A percentile compares a stretch with the other conserved stretches of the same genome.
Evolutionary conservation across 768 basidiomycete genomes (phyloP).

Genomic region (Tricholoma sp.): DNA sequence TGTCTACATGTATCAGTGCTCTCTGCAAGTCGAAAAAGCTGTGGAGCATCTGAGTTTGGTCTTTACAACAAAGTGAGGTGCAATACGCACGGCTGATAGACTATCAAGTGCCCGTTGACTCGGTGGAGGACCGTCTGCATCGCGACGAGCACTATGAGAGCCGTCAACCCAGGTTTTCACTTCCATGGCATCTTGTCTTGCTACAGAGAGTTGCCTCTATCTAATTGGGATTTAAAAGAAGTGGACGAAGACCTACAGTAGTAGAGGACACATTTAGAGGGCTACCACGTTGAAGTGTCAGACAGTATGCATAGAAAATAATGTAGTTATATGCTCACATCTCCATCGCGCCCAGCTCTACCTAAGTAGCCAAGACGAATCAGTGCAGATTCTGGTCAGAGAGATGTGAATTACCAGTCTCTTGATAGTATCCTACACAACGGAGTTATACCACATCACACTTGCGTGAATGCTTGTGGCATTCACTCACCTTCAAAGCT

Average conservation of each 20-base stretch:
- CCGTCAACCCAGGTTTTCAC: conserved; percentile 49
- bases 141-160: conserved; percentile 41
- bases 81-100: conserved; percentile 46
- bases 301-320: background rate
- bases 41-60: conserved; percentile 1
- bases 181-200: conserved; percentile 66
- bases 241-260: conserved; percentile 51
- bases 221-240: background rate
- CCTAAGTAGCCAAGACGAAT: conserved; percentile 34
- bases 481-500: conserved; percentile 66
- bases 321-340: conserved; percentile 33
- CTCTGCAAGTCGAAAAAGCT: conserved; percentile 52
- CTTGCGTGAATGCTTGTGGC: background rate
- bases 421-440: conserved; percentile 74
- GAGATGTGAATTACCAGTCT: conserved; percentile 53
- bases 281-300: conserved; percentile 34
- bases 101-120: conserved; percentile 68
- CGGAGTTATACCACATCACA: conserved; percentile 2
- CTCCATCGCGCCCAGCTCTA: conserved; percentile 74
- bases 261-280: conserved; percentile 76
- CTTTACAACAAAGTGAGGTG: background rate
- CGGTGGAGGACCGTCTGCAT: conserved; percentile 50
- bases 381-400: background rate
- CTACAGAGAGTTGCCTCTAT: conserved; percentile 27
- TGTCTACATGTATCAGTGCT: conserved; percentile 59